Base-by-base conservation (phyloP, 2,329 filamentous ascomycete genomes). In the Clathrospora elynae region DNA sequence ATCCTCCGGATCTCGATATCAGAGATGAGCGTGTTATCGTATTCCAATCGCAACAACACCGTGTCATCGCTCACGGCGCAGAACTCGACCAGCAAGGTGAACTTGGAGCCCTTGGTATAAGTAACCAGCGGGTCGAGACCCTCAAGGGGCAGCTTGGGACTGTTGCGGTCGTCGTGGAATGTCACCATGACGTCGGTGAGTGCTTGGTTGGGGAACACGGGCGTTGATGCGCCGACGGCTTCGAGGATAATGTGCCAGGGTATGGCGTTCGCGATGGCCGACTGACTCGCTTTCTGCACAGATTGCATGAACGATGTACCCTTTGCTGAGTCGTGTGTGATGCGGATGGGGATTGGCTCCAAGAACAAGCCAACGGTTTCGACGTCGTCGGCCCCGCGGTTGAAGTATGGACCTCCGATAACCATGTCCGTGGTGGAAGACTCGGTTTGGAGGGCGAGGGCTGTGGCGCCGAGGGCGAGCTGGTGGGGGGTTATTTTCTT, bases 331-430 rank as follows among this genome's bases (percentile, higher is more conserved):
- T 9, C 16, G n/a, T 33, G 30, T 14, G 16, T 28, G 35, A 62
- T 48, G 22, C 64, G 44, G 19, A 68, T 52, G 1, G 64, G 64
- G 3, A 68, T 38, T 4, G 64, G 59, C 32, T 67, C 49, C 3
- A 68, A 56, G 52, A 64, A 68, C 1, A 68, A 46, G 2, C 64
- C 64, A 12, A 67, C 51, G 2, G 46, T 47, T 3, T 60, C 42
- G 10, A 54, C 13, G 35, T 67, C 65, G n/a, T 53, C 45, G 9
- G 28, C 38, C 1, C 42, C 39, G 8, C 46, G 62, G 35, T 67
- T 67, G 11, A 63, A 20, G 14, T 56, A 67, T 6, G 66, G 66
- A n/a, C 29, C 35, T 9, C 64, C 64, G 1, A 68, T 12, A 4
- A 59, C 38, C 29, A 40, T 40, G 32, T 68, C 64, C 19, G 49